Conservation (phyloP, 2,329 filamentous ascomycete genomes). For the Xylariaceae sp. region DNA sequence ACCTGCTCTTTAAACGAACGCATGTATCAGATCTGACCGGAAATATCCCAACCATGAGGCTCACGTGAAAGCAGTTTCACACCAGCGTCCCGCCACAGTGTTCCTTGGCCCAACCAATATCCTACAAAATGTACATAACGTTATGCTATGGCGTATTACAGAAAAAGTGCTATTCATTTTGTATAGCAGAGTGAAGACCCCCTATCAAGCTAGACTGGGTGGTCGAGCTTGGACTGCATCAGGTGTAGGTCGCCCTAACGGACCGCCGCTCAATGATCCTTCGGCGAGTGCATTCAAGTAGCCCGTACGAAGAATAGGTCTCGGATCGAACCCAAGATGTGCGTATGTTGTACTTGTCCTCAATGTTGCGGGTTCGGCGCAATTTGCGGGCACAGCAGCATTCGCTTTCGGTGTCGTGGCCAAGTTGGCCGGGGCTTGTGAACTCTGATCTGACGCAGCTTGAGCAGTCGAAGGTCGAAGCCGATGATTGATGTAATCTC, state of each 20-base stretch:
- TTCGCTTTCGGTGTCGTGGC: slow-evolving; percentile 42
- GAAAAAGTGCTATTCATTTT: background rate
- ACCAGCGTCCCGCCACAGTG: background rate
- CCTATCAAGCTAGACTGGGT: background rate
- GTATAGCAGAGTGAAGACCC: background rate
- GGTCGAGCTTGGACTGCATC: background rate
- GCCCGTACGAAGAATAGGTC: slow-evolving; percentile 36
- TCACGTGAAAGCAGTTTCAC: background rate
- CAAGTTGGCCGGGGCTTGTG: slow-evolving; percentile 59
- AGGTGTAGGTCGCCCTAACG: slow-evolving; percentile 15
- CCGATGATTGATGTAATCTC: slow-evolving; percentile 47
- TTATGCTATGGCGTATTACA: background rate
- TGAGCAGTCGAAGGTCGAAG: slow-evolving; percentile 36
- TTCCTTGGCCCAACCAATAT: background rate
- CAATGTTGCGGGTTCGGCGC: slow-evolving; percentile 20
- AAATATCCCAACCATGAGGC: background rate
- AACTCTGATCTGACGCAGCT: slow-evolving; percentile 45
- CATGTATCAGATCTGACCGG: background rate
- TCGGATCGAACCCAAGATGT: slow-evolving; percentile 41
- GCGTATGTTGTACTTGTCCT: slow-evolving; percentile 38
- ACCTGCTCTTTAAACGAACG: background rate
- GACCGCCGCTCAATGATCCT: slow-evolving; percentile 15
- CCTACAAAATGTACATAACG: slow-evolving; percentile 10
- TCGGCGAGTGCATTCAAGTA: slow-evolving; percentile 37
- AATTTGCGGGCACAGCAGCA: slow-evolving; percentile 25